Base-by-base conservation (phyloP, 129 eudicot genomes). In the Chrysanthemum lavandulifolium region DNA sequence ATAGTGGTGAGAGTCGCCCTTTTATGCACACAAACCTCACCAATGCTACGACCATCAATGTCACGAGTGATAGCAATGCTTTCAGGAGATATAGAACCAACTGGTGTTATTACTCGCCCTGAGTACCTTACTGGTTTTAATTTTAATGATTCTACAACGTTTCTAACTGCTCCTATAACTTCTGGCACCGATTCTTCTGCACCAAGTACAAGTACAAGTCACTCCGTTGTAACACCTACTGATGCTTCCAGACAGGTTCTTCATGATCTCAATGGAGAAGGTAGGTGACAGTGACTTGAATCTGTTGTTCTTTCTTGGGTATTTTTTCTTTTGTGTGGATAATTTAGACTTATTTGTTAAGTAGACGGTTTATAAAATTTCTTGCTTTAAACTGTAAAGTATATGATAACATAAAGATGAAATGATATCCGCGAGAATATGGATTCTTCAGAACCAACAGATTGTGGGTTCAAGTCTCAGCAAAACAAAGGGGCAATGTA, bases 21-120 rank as follows among this genome's bases (percentile, higher is more conserved):
- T 56, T 58, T 85, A 62, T 89, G 98, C 90, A 92, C 83, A 4
- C 98, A 92, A 78, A 81, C 91, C 12, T 85, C 96, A 25, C 91
- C 94, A 21, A 45, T 40, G 8, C 57, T 68, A 50, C 72, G 98
- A 10, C 98, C 98, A 50, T 71, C 95, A 68, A 92, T 92, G 98
- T 92, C 98, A 2, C 94, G 95, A 10, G 96, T 80, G 27, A 82
- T 92, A 72, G 95, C 89, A 5, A 89, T 92, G 98, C 79, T 89
- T 56, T 61, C 85, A 54, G 96, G 96, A 48, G 95, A 92, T 29
- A 21, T 72, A 10, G 91, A 92, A 74, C 87, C 82, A 8, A 64
- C 80, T 5, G 21, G 67, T 7, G 84, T 68, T 15, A 77, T 80
- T 57, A 73, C 86, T 11, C 86, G 79, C 36, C 98, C 98, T 0